Evolutionary conservation across 1,284 basidiomycete genomes (phyloP).

Genomic region (Trametes hirsuta): DNA sequence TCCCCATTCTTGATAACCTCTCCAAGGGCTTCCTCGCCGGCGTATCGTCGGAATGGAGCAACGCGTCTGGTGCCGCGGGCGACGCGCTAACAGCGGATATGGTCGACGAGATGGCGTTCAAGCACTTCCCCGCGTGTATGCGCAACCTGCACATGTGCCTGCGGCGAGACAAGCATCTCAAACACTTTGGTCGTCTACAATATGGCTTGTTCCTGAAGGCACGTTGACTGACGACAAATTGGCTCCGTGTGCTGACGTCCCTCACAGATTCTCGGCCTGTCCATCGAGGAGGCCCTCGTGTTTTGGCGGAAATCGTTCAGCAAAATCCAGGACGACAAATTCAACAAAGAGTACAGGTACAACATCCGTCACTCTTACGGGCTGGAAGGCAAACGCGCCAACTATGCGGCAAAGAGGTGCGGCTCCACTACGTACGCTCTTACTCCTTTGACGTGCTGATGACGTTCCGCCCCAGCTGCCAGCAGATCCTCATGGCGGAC

Average conservation of each 20-base stretch:
- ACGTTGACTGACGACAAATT: slow-evolving; percentile 13
- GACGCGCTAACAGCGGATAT: slow-evolving; percentile 89
- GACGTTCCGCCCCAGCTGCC: slow-evolving; percentile 63
- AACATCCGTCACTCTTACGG: slow-evolving; percentile 98
- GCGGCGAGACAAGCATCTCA: slow-evolving; percentile 83
- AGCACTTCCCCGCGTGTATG: slow-evolving; percentile 98
- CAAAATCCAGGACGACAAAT: slow-evolving; percentile 88
- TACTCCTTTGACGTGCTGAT: slow-evolving; percentile 18
- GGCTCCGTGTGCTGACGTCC: slow-evolving; percentile 3
- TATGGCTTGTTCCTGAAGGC: slow-evolving; percentile 97
- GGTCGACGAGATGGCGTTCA: slow-evolving; percentile 86
- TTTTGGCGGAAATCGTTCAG: slow-evolving; percentile 95
- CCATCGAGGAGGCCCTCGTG: slow-evolving; percentile 91
- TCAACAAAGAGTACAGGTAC: slow-evolving; percentile 98
- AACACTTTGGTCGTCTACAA: slow-evolving; percentile 91
- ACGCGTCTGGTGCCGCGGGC: slow-evolving; percentile 54
- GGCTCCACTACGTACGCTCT: slow-evolving; percentile 21
- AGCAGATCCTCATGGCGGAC: slow-evolving; percentile 84
- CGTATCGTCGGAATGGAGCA: slow-evolving; percentile 81
- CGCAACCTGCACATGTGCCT: slow-evolving; percentile 85
- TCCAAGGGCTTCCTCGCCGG: slow-evolving; percentile 95
- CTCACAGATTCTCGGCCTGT: slow-evolving; percentile 84
- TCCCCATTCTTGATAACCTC: slow-evolving; percentile 91
- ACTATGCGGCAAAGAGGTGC: slow-evolving; percentile 92
- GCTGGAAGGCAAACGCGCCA: slow-evolving; percentile 91